Base-by-base conservation (phyloP, 1,284 basidiomycete species). In the Trichosporon sp. region DNA sequence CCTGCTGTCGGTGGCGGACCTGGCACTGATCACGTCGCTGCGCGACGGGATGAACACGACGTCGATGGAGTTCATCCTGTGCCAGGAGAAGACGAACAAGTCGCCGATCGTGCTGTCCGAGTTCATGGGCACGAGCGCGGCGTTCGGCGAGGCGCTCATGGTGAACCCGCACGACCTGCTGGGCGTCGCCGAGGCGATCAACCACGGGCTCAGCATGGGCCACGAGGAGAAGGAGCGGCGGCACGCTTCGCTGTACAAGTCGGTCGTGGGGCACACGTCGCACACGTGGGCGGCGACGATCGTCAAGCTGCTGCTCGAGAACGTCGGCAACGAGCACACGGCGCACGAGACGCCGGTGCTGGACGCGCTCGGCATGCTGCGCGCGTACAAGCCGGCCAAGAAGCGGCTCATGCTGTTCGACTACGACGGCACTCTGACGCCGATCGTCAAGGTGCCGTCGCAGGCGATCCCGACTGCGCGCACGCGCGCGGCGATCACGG, bases 31-130 rank as follows among this genome's bases (percentile, higher is more conserved):
- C 83, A 99, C 96, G 0, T 94, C 94, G 0, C 87, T 98, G 7
- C 89, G 96, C 32, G 96, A 99, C 79, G 96, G 96, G 9, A 98
- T 99, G 96, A 98, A 99, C 86, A 98, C 97, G 9, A 98, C 95
- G 0, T 91, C 89, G 64, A 98, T 98, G 95, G 96, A 98, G 84
- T 98, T 93, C 83, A 92, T 97, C 62, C 91, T 98, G 71, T 95
- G 94, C 67, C 96, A 99, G 84, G 88, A 92, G 75, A 87, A 86
- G 74, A 91, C 83, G 69, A 76, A 89, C 80, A 90, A 89, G 83
- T 92, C 91, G 67, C 94, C 78, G 92, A 88, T 96, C 67, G 92
- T 99, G 68, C 86, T 99, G 60, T 94, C 92, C 78, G 96, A 99
- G 84, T 99, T 99, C 80, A 98, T 98, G 89, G 96, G 97, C 27